phyloP scores from a whole-genome alignment of 2,329 filamentous ascomycete genomes.

The Trichoderma sp. region DNA sequence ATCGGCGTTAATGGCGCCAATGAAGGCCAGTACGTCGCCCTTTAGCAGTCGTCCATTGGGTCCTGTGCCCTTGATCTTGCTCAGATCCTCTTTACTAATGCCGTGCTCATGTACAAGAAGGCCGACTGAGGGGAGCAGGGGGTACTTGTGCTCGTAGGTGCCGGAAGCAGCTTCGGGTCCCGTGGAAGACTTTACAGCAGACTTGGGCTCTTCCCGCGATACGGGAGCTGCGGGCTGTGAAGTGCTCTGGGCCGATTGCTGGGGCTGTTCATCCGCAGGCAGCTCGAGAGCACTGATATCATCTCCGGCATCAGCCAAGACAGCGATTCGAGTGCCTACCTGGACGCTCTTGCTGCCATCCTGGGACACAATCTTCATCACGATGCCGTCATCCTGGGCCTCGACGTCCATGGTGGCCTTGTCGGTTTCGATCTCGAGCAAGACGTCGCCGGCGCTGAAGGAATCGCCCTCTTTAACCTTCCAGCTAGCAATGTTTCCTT shows the following conservation, averaged over 20 bases:
- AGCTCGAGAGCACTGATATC: conserved; percentile 72
- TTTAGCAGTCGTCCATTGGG: conserved; percentile 87
- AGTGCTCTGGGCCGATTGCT: conserved; percentile 33
- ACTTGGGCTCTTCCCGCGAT: conserved; percentile 31
- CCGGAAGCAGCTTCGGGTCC: conserved; percentile 37
- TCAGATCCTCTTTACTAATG: conserved; percentile 69
- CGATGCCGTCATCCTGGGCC: conserved; percentile 81
- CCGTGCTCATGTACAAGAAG: conserved; percentile 77
- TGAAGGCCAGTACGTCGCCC: conserved; percentile 87
- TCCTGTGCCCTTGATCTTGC: conserved; percentile 82
- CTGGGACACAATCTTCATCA: conserved; percentile 75
- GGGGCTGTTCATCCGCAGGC: conserved; percentile 61
- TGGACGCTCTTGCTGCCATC: conserved; percentile 74
- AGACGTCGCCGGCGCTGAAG: conserved; percentile 78
- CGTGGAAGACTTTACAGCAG: conserved; percentile 24
- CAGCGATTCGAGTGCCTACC: conserved; percentile 77
- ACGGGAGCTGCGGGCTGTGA: conserved; percentile 19
- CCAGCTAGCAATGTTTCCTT: conserved; percentile 84
- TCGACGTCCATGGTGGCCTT: conserved; percentile 95
- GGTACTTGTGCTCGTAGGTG: conserved; percentile 64
- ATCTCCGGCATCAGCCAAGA: conserved; percentile 77
- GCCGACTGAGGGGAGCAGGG: conserved; percentile 77
- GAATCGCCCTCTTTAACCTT: conserved; percentile 82
- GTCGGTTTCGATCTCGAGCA: conserved; percentile 90
- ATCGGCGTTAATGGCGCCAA: conserved; percentile 71